These are phyloP conservation scores for Rhizopus arrhizus DNA, from an alignment of 371 early-diverging fungal species.

Conservation along the genomic window DNA sequence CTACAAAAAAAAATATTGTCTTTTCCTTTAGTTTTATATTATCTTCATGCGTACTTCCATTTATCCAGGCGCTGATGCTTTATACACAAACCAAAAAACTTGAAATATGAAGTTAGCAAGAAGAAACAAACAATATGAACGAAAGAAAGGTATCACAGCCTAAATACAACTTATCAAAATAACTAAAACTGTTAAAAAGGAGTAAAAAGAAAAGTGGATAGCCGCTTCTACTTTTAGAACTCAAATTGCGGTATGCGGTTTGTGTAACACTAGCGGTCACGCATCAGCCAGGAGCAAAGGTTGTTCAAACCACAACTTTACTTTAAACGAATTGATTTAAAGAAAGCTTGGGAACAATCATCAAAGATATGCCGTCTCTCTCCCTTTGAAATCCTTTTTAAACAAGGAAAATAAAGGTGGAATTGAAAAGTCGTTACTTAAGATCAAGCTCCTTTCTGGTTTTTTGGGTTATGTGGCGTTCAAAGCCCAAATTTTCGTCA, in stretches of 20 bases:
- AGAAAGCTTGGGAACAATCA: slow-evolving; percentile 3
- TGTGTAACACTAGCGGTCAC: slow-evolving; percentile 2
- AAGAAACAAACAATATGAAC: slow-evolving; percentile 6
- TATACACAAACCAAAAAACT: slow-evolving; percentile 4
- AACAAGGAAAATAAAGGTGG: background rate
- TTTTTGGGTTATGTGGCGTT: slow-evolving; percentile 8
- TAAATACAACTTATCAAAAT: slow-evolving; percentile 3
- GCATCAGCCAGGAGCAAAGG: background rate
- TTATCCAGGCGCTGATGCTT: slow-evolving; percentile 5
- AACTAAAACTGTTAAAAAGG: slow-evolving; percentile 2
- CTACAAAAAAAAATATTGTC: slow-evolving; percentile 1
- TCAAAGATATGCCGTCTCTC: slow-evolving; percentile 10
- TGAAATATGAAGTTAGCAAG: slow-evolving; percentile 2
- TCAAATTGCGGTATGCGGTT: slow-evolving; percentile 1
- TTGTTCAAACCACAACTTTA: slow-evolving; percentile 5
- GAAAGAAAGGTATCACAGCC: slow-evolving; percentile 1
- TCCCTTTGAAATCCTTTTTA: background rate
- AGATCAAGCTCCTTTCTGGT: slow-evolving; percentile 1
- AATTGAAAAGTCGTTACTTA: slow-evolving; percentile 2
- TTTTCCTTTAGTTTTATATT: slow-evolving; percentile 5
- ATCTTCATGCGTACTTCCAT: slow-evolving; percentile 2
- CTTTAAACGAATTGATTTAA: slow-evolving; percentile 9
- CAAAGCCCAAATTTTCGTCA: background rate
- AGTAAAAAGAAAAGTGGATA: background rate
- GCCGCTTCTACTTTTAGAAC: background rate